Base-by-base conservation (phyloP, 2,329 filamentous ascomycete genomes). In the Neopestalotiopsis clavispora region DNA sequence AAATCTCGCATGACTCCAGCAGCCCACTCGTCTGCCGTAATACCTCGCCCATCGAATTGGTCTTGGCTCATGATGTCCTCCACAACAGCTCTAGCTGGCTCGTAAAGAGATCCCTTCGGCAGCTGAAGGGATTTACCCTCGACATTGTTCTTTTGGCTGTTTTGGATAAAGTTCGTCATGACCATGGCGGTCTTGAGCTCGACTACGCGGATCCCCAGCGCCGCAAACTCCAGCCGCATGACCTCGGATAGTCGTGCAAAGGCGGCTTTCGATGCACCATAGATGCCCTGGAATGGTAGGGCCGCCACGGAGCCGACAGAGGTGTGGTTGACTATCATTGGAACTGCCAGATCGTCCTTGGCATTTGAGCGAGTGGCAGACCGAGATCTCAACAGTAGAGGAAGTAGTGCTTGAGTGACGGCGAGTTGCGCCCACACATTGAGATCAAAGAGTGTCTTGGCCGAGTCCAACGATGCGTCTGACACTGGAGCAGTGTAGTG, bases 181-280 rank as follows among this genome's bases (percentile, higher is more conserved):
- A 69, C 68, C 40, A 61, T 62, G 10, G 65, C 68, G 23, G 66
- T 72, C 52, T 69, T 71, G 63, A 72, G 70, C 58, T 72, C 70
- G 49, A 78, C 60, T 4, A 80, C 78, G 6, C 70, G 70, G 60
- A 80, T 69, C 20, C 74, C 73, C 38, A 80, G 75, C 1, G 78
- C 76, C 1, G 68, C 65, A 20, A 81, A 65, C 69, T 80, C 79
- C n/a, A 79, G 68, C 9, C 78, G 76, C 52, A 80, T 70, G 10
- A 74, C 73, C 17, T 78, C 76, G 12, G 72, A 71, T 40, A 78
- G 72, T 65, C 71, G 73, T 7, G 72, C 70, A 12, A 76, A 20
- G 4, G 79, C 78, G 17, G 74, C 74, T 66, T 80, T 80, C 34
- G 75, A 74, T 12, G 69, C 67, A 52, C 58, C 68, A 69, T 74